Evolutionary conservation across 805 yeast species (phyloP), one percentile per base, ranked within the genome.

Genomic region (Metschnikowia sp.): DNA sequence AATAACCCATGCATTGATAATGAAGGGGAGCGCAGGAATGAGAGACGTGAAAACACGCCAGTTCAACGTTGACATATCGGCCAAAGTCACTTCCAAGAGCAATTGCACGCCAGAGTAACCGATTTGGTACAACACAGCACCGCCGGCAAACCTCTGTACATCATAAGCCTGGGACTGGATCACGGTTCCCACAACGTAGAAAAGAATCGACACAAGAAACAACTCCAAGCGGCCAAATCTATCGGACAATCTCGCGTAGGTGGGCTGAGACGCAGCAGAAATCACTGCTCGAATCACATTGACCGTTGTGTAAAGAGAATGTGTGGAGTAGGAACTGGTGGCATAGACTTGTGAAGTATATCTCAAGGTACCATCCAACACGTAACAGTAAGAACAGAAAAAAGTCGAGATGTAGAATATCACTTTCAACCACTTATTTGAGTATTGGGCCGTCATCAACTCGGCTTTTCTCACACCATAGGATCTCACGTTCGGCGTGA

Each of bases 1-100:
- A 28, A 82, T 66, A 47, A 84, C 75, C 94, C 94, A 87, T 12
- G 92, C 83, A 65, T 84, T 86, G 65, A 86, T 82, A 56, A 86
- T 79, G 57, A 77, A 83, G 2, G 92, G 92, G 57, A 81, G 71
- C 4, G 88, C 80, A 26, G 91, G 88, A 33, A 82, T 68, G 54
- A 83, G 81, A 33, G 85, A 79, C 55, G 74, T 77, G 39, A 79
- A 71, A 55, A 86, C 72, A 70, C 94, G 80, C 86, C 89, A 83
- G 62, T 79, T 83, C 58, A 86, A 71, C 51, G 76, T 72, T 7
- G 91, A 83, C 58, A 80, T 73, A 64, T 86, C 95, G 2, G 88
- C 82, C 49, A 81, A 62, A 37, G 85, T 69, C 35, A 86, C 66
- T 54, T 81, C 75, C 32, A 84, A 61, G 40, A 82, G 64, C 44